Evolutionary conservation across 176 grass and related monocot species (phyloP), one percentile per base, ranked within the genome.

Genomic region (Aechmea fasciata): DNA sequence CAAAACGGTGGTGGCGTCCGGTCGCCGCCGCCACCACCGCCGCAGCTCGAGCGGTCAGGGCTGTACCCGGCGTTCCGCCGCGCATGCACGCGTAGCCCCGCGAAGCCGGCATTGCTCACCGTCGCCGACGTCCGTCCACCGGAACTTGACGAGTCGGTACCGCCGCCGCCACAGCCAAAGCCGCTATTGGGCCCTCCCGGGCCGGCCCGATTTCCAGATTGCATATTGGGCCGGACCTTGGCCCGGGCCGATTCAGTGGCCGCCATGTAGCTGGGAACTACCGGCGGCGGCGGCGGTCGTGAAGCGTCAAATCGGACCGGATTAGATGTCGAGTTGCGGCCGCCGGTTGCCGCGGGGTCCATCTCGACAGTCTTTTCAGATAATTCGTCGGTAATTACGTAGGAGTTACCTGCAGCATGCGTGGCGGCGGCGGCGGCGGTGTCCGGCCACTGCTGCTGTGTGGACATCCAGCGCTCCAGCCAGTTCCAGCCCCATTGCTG

Each of bases 331-430:
- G 75, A 78, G 75, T 78, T 69, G 19, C 72, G 62, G 48, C 73
- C 19, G 9, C 75, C 71, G 57, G 71, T 59, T 41, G 33, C 33
- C 33, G 33, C 33, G 4, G 33, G 33, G 51, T 89, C 85, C 88
- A 78, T 88, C 69, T 96, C 83, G 3, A 96, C 85, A 2, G 85
- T 88, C 69, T 85, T 89, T 78, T 96, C 85, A n/a, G 92, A 88
- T n/a, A 80, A 22, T 61, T 64, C 82, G 24, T 80, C 85, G 3
- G 80, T 70, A 71, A 65, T 66, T 17, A 75, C 62, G 7, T 64
- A 68, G 11, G 88, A 82, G 25, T 71, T 73, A 17, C 48, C 29
- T 54, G 33, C 18, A 57, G 72, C 75, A 10, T 52, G 61, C 64
- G 85, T 63, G 51, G 84, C 78, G 52, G 17, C 2, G 61, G 73